Base-by-base conservation (phyloP, 2,329 filamentous ascomycete genomes). In the Ceratocystis papillata region DNA sequence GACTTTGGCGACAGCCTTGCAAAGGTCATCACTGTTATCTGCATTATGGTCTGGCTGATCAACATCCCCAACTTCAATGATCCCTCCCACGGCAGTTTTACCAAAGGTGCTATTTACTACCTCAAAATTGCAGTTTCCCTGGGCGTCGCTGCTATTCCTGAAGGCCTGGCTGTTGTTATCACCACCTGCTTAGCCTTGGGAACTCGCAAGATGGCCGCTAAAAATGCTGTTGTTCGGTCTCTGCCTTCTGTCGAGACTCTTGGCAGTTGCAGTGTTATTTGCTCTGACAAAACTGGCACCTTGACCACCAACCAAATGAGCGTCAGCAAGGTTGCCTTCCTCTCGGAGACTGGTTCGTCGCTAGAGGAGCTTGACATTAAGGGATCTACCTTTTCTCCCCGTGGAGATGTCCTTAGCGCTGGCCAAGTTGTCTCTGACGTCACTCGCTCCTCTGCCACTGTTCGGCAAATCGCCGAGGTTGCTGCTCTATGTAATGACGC, bases 231-330 rank as follows among this genome's bases (percentile, higher is more conserved):
- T 46, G 95, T 99, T 67, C 86, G 95, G 76, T 96, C 91, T 74
- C 79, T 99, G 71, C 94, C 94, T 22, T 99, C 94, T 1, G 94
- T 99, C 64, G 94, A 99, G 78, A 99, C 94, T 12, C 82, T 99
- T 64, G 94, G 94, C 74, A 99, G 94, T 82, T 99, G 94, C 83
- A 99, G 94, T 73, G 92, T 99, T 67, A 96, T 99, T 75, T 99
- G 95, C 80, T 99, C 95, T 3, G 94, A 99, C 81, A 99, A 99
- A 81, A 99, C 94, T 4, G 95, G 94, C 71, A 99, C 94, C 62
- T 79, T 99, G 74, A 99, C 94, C 10, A 99, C 94, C 50, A 99
- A 99, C 78, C 92, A 97, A 77, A 99, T 99, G 94, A 97, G 94
- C 73, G 94, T 96, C 66, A 94, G 87, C 79, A 96, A 93, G 77